Conservation (phyloP, 2,329 filamentous ascomycete species). For the Fusarium papillatum region DNA sequence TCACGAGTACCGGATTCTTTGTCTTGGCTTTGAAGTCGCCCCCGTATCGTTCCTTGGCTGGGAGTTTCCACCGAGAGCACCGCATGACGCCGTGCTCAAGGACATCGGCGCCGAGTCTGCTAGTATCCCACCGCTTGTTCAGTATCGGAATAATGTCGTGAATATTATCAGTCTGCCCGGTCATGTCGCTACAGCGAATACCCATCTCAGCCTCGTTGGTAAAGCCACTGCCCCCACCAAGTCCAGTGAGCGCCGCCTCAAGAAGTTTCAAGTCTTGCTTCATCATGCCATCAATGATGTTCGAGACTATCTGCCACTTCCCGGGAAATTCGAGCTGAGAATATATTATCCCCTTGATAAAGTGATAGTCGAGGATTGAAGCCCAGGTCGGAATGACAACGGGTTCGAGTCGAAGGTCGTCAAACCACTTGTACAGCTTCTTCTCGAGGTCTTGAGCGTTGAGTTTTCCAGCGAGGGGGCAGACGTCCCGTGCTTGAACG, state of each 20-base stretch:
- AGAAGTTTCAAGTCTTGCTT: slow-evolving; percentile 34
- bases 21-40: slow-evolving; percentile 50
- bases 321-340: slow-evolving; percentile 47
- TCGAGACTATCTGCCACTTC: neutral
- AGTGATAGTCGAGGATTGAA: slow-evolving; percentile 36
- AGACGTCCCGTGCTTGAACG: slow-evolving; percentile 33
- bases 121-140: slow-evolving; percentile 39
- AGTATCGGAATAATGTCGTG: slow-evolving; percentile 44
- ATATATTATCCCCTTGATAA: slow-evolving; percentile 13
- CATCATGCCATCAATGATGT: slow-evolving; percentile 45
- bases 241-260: slow-evolving; percentile 10
- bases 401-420: slow-evolving; percentile 41
- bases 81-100: slow-evolving; percentile 25
- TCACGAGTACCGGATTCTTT: slow-evolving; percentile 51
- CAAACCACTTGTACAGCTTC: slow-evolving; percentile 36
- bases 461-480: slow-evolving; percentile 36
- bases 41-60: slow-evolving; percentile 52
- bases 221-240: neutral
- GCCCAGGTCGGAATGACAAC: slow-evolving; percentile 1
- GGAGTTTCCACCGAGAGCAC: slow-evolving; percentile 55
- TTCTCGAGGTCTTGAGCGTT: slow-evolving; percentile 41
- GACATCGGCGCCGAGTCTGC: slow-evolving; percentile 45
- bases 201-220: neutral
- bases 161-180: slow-evolving; percentile 40
- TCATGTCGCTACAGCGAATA: slow-evolving; percentile 53